Percentiles rank a stretch among this genome's conserved stretches.
Conservation (phyloP, 352 stramenopile genomes). For the Phytophthora rubi region DNA sequence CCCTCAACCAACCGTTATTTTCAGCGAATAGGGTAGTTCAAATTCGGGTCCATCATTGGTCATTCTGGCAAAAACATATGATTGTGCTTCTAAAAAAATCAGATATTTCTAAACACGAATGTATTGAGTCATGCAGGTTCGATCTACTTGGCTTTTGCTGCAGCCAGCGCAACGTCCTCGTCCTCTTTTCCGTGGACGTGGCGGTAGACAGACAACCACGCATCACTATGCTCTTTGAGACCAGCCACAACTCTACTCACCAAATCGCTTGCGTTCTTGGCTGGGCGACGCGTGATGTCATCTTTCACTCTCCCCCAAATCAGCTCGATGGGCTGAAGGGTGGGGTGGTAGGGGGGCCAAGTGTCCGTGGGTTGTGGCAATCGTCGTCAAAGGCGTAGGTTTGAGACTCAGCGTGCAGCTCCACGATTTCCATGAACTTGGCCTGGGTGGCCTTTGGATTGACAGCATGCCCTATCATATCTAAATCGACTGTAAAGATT, state of each 20-base stretch:
- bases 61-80: too few species aligned
- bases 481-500: too few species aligned
- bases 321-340: neutral
- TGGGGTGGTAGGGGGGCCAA: neutral
- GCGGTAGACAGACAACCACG: neutral
- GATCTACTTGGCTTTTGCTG: too few species aligned
- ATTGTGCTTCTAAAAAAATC: too few species aligned
- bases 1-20: too few species aligned
- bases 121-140: too few species aligned
- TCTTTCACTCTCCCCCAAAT: neutral
- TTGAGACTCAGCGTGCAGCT: too few species aligned
- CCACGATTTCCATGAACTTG: too few species aligned
- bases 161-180: neutral
- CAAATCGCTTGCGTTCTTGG: neutral
- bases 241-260: neutral
- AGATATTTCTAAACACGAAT: too few species aligned
- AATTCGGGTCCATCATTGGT: too few species aligned
- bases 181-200: neutral
- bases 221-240: neutral
- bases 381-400: neutral
- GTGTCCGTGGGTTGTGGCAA: neutral
- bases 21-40: too few species aligned
- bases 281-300: neutral
- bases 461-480: neutral
- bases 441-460: neutral